These are phyloP conservation scores for Zygotorulaspora chibaensis DNA, from an alignment of 805 yeast species.

Conservation along the genomic window DNA sequence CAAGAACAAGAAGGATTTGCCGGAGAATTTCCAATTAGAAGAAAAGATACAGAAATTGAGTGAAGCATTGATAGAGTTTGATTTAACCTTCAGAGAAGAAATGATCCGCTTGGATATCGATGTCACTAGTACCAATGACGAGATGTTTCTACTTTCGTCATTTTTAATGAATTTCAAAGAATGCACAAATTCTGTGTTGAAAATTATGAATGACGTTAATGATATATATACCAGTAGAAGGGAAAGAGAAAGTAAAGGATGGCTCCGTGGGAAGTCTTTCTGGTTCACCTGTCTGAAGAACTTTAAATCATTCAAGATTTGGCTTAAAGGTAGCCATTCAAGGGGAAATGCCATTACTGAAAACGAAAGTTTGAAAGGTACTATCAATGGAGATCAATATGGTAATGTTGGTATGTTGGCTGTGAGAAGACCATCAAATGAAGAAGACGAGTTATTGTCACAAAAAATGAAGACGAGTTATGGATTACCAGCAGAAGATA, in stretches of 20 bases:
- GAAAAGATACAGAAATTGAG: conserved; percentile 23
- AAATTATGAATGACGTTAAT: conserved; percentile 33
- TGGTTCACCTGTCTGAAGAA: conserved; percentile 44
- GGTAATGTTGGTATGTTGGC: conserved; percentile 10
- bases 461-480: conserved; percentile 17
- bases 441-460: conserved; percentile 28
- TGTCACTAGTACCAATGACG: conserved; percentile 44
- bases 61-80: conserved; percentile 36
- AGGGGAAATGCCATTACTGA: conserved; percentile 28
- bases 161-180: conserved; percentile 47
- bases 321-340: conserved; percentile 31
- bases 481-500: not conserved
- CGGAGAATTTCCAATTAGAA: conserved; percentile 28
- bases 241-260: conserved; percentile 34
- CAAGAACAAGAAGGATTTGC: conserved; percentile 17
- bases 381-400: conserved; percentile 9
- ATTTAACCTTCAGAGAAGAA: conserved; percentile 34
- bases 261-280: conserved; percentile 36
- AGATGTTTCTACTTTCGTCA: conserved; percentile 46
- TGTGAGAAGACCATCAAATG: conserved; percentile 25
- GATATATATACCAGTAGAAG: conserved; percentile 31
- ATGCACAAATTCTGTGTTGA: conserved; percentile 32
- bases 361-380: conserved; percentile 37
- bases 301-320: conserved; percentile 34
- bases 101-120: conserved; percentile 32